phyloP scores from a whole-genome alignment of 192 early-diverging fungal genomes.

The Coemansia sp. region DNA sequence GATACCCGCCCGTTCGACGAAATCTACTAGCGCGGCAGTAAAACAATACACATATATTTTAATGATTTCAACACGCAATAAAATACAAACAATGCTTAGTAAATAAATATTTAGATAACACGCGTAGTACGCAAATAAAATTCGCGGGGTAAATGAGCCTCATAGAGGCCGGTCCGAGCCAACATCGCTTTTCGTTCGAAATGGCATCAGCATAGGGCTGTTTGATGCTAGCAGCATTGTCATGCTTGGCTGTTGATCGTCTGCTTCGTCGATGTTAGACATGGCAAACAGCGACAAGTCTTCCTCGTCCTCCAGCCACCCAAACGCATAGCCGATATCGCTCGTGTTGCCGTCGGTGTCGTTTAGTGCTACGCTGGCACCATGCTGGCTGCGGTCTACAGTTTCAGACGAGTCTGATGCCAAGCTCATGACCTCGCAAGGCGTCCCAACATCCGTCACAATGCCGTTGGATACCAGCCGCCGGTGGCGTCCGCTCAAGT shows the following conservation, averaged over 20 bases:
- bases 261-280: slow-evolving; percentile 19
- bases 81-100: background rate
- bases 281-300: slow-evolving; percentile 49
- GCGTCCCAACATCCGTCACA: slow-evolving; percentile 11
- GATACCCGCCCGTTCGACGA: slow-evolving; percentile 98
- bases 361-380: background rate
- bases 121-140: background rate
- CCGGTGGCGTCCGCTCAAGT: background rate
- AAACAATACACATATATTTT: background rate
- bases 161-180: slow-evolving; percentile 2
- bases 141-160: background rate
- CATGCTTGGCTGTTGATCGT: slow-evolving; percentile 23
- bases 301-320: slow-evolving; percentile 50
- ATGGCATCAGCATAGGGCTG: slow-evolving; percentile 45
- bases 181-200: slow-evolving; percentile 4
- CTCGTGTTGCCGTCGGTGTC: slow-evolving; percentile 7
- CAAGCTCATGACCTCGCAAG: slow-evolving; percentile 8
- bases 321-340: slow-evolving; percentile 42
- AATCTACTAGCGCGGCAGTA: slow-evolving; percentile 59
- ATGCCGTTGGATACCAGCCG: slow-evolving; percentile 8
- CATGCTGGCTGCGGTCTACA: background rate
- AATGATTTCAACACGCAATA: background rate
- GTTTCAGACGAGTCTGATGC: slow-evolving; percentile 13
- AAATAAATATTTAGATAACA: background rate
- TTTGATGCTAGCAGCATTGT: slow-evolving; percentile 45